These are phyloP conservation scores for Begonia fuchsioides DNA, from an alignment of 306 rosid species.

Conservation along the genomic window DNA sequence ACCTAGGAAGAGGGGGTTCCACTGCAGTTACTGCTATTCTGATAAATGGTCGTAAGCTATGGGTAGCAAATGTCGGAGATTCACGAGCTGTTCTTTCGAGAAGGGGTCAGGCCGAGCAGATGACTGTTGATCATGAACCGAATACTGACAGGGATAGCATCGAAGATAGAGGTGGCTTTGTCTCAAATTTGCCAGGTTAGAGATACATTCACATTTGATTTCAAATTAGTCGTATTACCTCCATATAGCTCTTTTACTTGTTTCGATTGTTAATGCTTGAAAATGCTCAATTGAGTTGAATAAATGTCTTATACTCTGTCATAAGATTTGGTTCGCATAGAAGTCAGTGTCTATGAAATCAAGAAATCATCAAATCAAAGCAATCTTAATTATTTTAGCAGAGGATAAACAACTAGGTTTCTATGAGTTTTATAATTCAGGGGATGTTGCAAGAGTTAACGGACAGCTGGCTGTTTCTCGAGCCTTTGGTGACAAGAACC, in stretches of 20 bases:
- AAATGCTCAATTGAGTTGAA: too few species aligned
- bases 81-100: slow-evolving; percentile 69
- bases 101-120: slow-evolving; percentile 47
- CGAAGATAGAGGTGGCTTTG: too few species aligned
- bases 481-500: slow-evolving; percentile 84
- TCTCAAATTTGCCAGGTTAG: slow-evolving; percentile 91
- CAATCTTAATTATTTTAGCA: too few species aligned
- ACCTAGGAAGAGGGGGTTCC: slow-evolving; percentile 66
- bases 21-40: slow-evolving; percentile 71
- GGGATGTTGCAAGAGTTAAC: slow-evolving; percentile 83
- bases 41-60: slow-evolving; percentile 36
- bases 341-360: too few species aligned
- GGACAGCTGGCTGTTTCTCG: slow-evolving; percentile 90
- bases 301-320: too few species aligned
- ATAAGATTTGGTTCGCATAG: too few species aligned
- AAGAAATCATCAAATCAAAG: too few species aligned
- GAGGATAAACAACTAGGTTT: too few species aligned
- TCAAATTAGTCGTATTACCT: too few species aligned
- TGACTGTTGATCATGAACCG: slow-evolving; percentile 67
- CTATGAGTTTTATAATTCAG: too few species aligned
- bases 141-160: slow-evolving; percentile 68
- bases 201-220: neutral
- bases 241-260: too few species aligned
- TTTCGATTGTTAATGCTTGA: too few species aligned
- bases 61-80: slow-evolving; percentile 68